These are phyloP conservation scores for Alternaria sp. DNA, from an alignment of 2,329 filamentous ascomycete genomes.

Conservation along the genomic window DNA sequence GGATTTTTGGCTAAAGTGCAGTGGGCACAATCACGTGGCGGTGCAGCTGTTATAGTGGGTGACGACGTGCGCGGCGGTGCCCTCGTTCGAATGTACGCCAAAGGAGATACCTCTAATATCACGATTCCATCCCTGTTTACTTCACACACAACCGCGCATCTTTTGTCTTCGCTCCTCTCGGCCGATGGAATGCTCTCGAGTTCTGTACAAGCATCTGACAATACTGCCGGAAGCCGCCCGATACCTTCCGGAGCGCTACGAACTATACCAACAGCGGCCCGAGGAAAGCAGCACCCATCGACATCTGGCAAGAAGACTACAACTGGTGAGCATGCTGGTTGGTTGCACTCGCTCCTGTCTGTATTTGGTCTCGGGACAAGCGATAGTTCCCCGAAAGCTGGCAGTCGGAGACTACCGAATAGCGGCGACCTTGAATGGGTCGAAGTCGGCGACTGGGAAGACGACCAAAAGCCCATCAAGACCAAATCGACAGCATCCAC, in stretches of 20 bases:
- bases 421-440: conserved; percentile 81
- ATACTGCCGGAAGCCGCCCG: conserved; percentile 1
- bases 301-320: conserved; percentile 19
- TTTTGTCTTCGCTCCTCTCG: conserved; percentile 87
- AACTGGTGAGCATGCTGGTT: conserved; percentile 46
- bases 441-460: conserved; percentile 70
- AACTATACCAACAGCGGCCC: not conserved
- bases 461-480: conserved; percentile 50
- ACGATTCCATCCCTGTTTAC: conserved; percentile 96
- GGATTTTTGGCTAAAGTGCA: conserved; percentile 97
- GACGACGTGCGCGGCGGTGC: conserved; percentile 90
- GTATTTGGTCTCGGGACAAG: conserved; percentile 52
- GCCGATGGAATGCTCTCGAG: conserved; percentile 3
- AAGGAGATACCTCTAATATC: conserved; percentile 92
- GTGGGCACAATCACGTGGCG: conserved; percentile 93
- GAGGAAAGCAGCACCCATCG: not conserved
- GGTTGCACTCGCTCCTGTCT: conserved; percentile 58
- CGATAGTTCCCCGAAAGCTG: conserved; percentile 43
- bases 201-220: conserved; percentile 5
- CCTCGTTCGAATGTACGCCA: conserved; percentile 97
- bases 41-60: conserved; percentile 88
- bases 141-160: conserved; percentile 89
- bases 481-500: conserved; percentile 26
- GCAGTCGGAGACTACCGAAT: conserved; percentile 72
- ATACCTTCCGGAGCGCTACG: not conserved